These are phyloP conservation scores for Termitomyces sp. DNA, from an alignment of 768 basidiomycete species.

Conservation along the genomic window DNA sequence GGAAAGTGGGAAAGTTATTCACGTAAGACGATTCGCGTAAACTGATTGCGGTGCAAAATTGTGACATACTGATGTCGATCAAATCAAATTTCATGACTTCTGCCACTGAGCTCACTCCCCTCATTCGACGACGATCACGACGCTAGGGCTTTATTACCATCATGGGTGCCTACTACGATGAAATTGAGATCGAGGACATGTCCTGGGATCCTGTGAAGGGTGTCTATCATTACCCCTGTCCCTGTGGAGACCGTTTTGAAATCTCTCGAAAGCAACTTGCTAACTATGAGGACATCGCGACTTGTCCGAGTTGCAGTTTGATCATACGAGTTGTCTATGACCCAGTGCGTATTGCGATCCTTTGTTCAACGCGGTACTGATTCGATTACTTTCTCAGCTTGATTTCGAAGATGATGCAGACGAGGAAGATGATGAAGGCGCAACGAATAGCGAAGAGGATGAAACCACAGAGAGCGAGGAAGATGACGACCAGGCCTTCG, in stretches of 20 bases:
- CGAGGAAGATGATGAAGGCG: constrained; percentile 45
- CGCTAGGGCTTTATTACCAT: background rate
- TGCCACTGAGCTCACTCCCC: background rate
- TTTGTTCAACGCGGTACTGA: constrained; percentile 3
- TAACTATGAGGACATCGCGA: constrained; percentile 91
- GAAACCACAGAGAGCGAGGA: constrained; percentile 37
- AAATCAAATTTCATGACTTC: constrained; percentile 18
- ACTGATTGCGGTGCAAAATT: background rate
- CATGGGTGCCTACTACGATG: constrained; percentile 92
- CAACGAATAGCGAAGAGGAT: constrained; percentile 37
- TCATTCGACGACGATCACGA: constrained; percentile 7
- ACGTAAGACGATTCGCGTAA: constrained; percentile 3
- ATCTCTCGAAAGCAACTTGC: constrained; percentile 83
- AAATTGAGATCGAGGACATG: constrained; percentile 97
- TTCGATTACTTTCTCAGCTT: constrained; percentile 41
- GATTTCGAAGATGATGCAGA: constrained; percentile 81
- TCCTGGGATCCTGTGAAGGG: constrained; percentile 77
- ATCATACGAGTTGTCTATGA: constrained; percentile 93
- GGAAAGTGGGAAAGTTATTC: background rate
- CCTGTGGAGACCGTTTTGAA: constrained; percentile 97
- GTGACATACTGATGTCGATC: constrained; percentile 3
- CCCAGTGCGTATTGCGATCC: constrained; percentile 58
- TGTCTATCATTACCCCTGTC: constrained; percentile 96
- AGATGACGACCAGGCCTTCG: constrained; percentile 45
- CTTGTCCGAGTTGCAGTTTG: constrained; percentile 93